Percentiles rank a stretch among this genome's conserved stretches.
Conservation (phyloP, 768 basidiomycete genomes). For the Pholiota microspora region DNA sequence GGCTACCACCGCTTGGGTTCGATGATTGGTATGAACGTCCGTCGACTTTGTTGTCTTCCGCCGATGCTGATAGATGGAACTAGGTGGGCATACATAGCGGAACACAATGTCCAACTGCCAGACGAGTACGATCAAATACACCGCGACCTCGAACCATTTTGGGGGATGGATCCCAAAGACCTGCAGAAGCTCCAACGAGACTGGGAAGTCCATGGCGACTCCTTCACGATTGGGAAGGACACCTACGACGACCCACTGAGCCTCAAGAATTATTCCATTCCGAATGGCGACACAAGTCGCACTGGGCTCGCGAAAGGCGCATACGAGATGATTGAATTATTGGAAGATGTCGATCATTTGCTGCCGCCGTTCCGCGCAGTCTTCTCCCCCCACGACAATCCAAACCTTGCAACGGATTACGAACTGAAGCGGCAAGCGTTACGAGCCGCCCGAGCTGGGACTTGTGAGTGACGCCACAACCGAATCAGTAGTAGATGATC, state of each 20-base stretch:
- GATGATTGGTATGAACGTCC: constrained; percentile 68
- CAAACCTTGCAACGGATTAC: constrained; percentile 36
- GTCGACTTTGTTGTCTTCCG: background rate
- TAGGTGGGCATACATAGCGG: constrained; percentile 51
- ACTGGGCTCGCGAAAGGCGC: constrained; percentile 26
- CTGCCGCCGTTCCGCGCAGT: constrained; percentile 49
- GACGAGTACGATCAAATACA: constrained; percentile 83
- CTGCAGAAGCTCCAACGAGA: constrained; percentile 32
- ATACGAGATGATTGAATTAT: constrained; percentile 34
- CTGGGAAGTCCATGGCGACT: constrained; percentile 35
- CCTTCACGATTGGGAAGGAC: constrained; percentile 40
- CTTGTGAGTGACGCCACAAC: constrained; percentile 27
- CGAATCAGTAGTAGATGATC: background rate
- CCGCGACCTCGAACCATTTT: constrained; percentile 78
- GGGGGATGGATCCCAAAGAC: constrained; percentile 50
- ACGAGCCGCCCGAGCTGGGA: constrained; percentile 33
- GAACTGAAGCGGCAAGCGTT: constrained; percentile 32
- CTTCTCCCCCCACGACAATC: constrained; percentile 51
- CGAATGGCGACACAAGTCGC: constrained; percentile 20
- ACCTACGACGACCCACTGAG: constrained; percentile 15
- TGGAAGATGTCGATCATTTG: constrained; percentile 36
- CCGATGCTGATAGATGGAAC: background rate
- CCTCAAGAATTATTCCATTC: constrained; percentile 28
- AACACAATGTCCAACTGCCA: constrained; percentile 66
- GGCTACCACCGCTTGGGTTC: constrained; percentile 81